Base-by-base conservation (phyloP, 2,329 filamentous ascomycete species). In the Alternaria tenuissima region DNA sequence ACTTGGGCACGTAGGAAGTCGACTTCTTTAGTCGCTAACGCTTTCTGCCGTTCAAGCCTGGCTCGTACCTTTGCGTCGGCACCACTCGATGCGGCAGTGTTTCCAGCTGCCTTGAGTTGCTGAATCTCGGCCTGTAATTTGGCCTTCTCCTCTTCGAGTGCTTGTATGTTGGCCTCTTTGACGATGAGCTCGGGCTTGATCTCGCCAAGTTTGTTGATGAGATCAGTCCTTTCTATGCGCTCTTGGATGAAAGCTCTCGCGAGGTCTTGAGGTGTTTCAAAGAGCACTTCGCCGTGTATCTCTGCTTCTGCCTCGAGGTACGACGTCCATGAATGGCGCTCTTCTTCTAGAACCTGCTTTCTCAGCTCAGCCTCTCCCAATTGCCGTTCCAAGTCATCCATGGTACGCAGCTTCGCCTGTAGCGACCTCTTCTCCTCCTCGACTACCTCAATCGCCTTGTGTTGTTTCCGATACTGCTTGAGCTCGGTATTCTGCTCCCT, bases 1-100 rank as follows among this genome's bases (percentile, higher is more conserved):
- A 98, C 85, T 78, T 99, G 95, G 0, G 93, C 94, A 22, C 95
- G 91, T 7, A 99, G 85, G 75, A 96, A 97, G 68, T 97, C 94
- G 0, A 95, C 92, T 76, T 99, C 96, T 74, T 97, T 97, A 24
- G 93, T 85, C 0, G 94, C 93, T 7, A 99, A 85, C 1, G 86
- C 87, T 59, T 92, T 91, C 75, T 98, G 94, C 59, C 95, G 86
- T 70, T 99, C 94, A 0, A 97, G 81, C 32, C 95, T 87, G 54
- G 91, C 82, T 43, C 88, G 89, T 1, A 87, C 85, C 79, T 93
- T 87, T 63, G 76, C 91, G 71, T 92, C 91, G 16, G 83, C 82
- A 22, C 69, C 55, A 39, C 67, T 75, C 3, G 68, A 49, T 20
- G 81, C 84, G 1, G 80, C 82, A 28, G 65, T 67, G 24, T 70